Base-by-base conservation (phyloP, 73 alveolate species). In the Paramecium octaurelia region DNA sequence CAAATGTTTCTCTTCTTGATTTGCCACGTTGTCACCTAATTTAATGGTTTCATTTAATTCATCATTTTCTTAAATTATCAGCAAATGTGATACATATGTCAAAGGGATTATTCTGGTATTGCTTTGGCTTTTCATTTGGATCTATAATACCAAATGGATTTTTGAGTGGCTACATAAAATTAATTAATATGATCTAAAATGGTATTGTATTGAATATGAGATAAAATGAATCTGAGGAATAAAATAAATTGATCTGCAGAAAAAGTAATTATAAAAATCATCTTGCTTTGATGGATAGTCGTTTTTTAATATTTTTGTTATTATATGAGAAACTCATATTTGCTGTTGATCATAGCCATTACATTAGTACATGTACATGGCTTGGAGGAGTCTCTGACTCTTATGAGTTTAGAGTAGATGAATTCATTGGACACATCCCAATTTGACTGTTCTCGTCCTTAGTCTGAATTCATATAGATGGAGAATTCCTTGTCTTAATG, bases 131-230 rank as follows among this genome's bases (percentile, higher is more conserved):
- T n/a, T 34, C 87, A 73, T 73, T 42, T 43, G 91, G 91, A 48
- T 80, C 91, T 18, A 44, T 20, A 43, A 80, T 80, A 38, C 91
- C 91, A 80, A 80, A 80, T 43, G 91, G 91, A 80, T 80, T 80
- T 46, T 80, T 80, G n/a, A 80, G 57, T 44, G 91, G 91, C 88
- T 75, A 23, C 88, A 75, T 48, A 35, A 75, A 29, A 75, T 75
- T 75, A 68, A 68, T 54, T 54, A 54, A 54, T 54, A 54, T n/a
- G 31, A 54, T 54, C 69, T 54, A 16, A 54, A 54, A 54, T 54
- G 69, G 69, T 54, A 54, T 54, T 54, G 69, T 54, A 54, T 54
- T 18, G 69, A 18, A 54, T 54, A 54, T 54, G 21, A 54, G 31
- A 54, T 54, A 54, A 54, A 54, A 7, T 54, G 27, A 11, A 54